A percentile compares a stretch with the other conserved stretches of the same genome.
phyloP scores from a whole-genome alignment of 441 rosid genomes.

The Monsonia emarginata region DNA sequence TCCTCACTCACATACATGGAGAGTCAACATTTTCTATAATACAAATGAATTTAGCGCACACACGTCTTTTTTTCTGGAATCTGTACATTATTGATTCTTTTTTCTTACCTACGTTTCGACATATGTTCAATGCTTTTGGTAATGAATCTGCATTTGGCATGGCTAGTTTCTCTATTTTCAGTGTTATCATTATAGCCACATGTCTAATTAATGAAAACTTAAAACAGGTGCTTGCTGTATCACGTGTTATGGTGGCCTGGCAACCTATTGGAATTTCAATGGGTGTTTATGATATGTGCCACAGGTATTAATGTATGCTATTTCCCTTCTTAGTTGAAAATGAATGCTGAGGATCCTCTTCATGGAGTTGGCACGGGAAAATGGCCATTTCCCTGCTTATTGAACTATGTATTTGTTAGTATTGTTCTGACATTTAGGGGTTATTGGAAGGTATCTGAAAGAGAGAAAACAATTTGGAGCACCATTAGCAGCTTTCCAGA shows the following conservation, averaged over 20 bases:
- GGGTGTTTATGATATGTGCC: constrained; percentile 95
- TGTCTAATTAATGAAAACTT: constrained; percentile 5
- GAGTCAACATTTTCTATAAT: background rate
- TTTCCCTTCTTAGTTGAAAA: background rate
- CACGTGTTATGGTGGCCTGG: constrained; percentile 93
- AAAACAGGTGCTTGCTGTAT: constrained; percentile 78
- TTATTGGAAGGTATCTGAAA: constrained; percentile 51
- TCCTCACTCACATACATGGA: background rate
- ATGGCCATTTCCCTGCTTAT: background rate
- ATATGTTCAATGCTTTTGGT: background rate
- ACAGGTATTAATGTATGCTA: constrained; percentile 39
- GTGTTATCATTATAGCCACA: background rate
- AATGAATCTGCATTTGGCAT: background rate
- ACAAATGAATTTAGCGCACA: background rate
- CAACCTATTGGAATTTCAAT: constrained; percentile 85
- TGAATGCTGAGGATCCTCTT: background rate
- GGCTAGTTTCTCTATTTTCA: background rate
- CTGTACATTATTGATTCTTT: background rate
- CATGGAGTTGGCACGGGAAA: background rate
- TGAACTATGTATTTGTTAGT: background rate
- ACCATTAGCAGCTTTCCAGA: constrained; percentile 81
- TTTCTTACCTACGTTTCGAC: background rate
- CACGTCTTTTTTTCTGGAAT: background rate
- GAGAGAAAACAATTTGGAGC: constrained; percentile 98
- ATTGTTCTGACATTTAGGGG: constrained; percentile 10